phyloP scores from a whole-genome alignment of 2,329 filamentous ascomycete genomes.

The Apiospora rasikravindrae region DNA sequence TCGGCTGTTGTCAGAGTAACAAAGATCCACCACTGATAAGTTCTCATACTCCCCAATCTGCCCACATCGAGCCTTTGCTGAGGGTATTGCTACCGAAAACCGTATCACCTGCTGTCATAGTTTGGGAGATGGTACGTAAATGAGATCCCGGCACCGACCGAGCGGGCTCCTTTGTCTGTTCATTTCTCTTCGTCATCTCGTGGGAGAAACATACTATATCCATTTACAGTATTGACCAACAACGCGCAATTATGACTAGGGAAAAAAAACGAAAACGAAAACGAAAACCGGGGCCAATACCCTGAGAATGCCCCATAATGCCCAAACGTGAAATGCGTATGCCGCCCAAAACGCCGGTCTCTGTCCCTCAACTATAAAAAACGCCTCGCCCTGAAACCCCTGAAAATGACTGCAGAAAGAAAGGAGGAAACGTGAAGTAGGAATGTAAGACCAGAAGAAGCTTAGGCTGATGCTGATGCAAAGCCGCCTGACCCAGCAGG shows the following conservation, averaged over 20 bases:
- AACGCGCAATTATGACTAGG: conserved; percentile 8
- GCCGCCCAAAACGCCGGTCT: background rate
- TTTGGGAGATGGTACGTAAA: background rate
- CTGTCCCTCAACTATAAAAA: background rate
- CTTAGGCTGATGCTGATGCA: conserved; percentile 11
- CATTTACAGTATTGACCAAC: conserved; percentile 1
- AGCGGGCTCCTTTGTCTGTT: background rate
- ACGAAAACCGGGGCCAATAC: background rate
- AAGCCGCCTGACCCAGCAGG: conserved; percentile 15
- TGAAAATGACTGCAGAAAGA: background rate
- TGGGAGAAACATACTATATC: conserved; percentile 12
- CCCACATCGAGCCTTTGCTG: background rate
- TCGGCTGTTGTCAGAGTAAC: background rate
- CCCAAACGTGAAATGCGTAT: background rate
- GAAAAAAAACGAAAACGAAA: background rate
- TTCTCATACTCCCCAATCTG: background rate
- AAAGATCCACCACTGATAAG: background rate
- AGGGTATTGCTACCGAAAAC: background rate
- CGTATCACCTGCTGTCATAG: background rate
- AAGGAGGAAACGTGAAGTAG: background rate
- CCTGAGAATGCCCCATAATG: conserved; percentile 7
- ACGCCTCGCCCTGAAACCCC: background rate
- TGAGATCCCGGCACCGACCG: background rate
- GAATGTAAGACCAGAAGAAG: conserved; percentile 2
- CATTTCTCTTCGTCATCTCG: background rate